Conservation (phyloP, 1,139 yeast genomes). For the Suhomyces atakaporum region DNA sequence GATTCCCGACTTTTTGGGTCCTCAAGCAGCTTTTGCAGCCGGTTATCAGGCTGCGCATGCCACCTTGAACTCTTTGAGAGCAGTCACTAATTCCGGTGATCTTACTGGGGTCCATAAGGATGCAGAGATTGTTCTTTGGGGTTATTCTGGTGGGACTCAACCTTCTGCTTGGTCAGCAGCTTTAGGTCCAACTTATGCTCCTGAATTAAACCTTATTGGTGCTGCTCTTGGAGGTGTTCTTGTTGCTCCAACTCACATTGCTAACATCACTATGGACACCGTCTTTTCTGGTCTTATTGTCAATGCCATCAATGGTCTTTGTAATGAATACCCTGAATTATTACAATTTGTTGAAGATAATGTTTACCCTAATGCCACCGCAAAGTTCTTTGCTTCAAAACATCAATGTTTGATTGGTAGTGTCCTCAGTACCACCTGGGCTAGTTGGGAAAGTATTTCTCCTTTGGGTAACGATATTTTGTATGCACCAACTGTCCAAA, state of each 20-base stretch:
- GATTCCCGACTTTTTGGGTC: conserved; percentile 38
- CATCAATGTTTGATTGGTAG: conserved; percentile 4
- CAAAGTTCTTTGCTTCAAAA: not conserved
- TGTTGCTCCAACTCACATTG: conserved; percentile 24
- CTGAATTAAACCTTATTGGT: conserved; percentile 33
- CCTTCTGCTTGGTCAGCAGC: conserved; percentile 42
- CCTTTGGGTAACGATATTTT: conserved; percentile 1
- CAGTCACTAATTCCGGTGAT: conserved; percentile 23
- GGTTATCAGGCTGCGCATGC: conserved; percentile 33
- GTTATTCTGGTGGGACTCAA: conserved; percentile 40
- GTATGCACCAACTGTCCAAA: not conserved
- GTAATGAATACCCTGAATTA: conserved; percentile 28
- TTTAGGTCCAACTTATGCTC: conserved; percentile 34
- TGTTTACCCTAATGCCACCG: not conserved
- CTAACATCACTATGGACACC: conserved; percentile 24
- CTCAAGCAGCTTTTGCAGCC: conserved; percentile 28
- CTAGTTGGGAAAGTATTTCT: conserved; percentile 1
- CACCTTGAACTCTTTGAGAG: conserved; percentile 31
- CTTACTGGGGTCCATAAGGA: conserved; percentile 25
- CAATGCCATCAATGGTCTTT: conserved; percentile 29
- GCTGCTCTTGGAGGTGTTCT: conserved; percentile 40
- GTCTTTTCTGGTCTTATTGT: conserved; percentile 29
- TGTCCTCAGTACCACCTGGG: not conserved
- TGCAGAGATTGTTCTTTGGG: conserved; percentile 34
- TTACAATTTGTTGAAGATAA: conserved; percentile 6